A percentile compares a stretch with the other conserved stretches of the same genome.
Evolutionary conservation across 176 grass and related monocot species (phyloP).

Genomic region (Olyra latifolia): DNA sequence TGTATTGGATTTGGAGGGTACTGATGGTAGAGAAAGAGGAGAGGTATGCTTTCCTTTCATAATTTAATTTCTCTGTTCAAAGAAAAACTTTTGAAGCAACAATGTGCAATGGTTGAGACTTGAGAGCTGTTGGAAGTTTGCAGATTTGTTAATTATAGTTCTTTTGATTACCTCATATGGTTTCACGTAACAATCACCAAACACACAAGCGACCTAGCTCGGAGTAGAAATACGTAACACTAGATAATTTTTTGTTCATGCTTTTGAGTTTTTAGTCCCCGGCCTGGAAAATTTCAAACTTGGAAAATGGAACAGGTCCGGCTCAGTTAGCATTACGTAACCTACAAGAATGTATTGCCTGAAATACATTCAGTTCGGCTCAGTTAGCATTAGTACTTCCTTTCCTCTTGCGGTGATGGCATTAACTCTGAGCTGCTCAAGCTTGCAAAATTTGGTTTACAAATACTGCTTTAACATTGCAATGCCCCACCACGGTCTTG

Average conservation of each 20-base stretch:
- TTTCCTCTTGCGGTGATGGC: neutral
- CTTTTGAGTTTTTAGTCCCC: conserved; percentile 9
- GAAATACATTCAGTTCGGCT: neutral
- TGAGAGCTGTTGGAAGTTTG: neutral
- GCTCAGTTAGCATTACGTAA: neutral
- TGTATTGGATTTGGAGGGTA: conserved; percentile 91
- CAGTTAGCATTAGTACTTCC: neutral
- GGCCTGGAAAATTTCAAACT: neutral
- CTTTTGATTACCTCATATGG: neutral
- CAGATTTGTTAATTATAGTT: neutral
- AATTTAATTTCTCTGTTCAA: neutral
- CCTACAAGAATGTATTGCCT: neutral
- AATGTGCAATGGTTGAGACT: neutral
- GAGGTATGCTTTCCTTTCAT: conserved; percentile 56
- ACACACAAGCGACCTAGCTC: neutral
- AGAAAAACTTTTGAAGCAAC: neutral
- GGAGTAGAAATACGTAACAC: conserved; percentile 1
- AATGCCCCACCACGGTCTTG: too few species aligned
- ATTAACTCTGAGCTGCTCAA: conserved; percentile 3
- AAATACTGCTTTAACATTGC: neutral
- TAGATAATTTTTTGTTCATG: neutral
- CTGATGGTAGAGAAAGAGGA: conserved; percentile 96
- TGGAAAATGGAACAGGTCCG: neutral
- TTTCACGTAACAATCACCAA: conserved; percentile 6
- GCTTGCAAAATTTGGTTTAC: neutral